Evolutionary conservation across 768 basidiomycete genomes (phyloP), one percentile per base, ranked within the genome.

Genomic region (Xanthoconium purpureum): DNA sequence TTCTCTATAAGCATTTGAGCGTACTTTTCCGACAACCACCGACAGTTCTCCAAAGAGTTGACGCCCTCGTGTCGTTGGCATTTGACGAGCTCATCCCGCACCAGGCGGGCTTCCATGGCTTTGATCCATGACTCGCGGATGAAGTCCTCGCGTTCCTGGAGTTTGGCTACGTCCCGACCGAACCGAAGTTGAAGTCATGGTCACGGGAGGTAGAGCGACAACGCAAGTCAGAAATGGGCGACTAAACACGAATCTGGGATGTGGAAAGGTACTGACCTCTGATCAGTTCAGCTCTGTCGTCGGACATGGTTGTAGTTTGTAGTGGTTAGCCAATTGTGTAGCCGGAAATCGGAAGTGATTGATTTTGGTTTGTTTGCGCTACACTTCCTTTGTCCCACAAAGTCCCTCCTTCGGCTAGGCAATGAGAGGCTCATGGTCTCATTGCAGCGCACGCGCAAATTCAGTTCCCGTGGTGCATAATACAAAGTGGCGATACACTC

Each of bases 81-180:
- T 73, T 91, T 94, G 55, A 84, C 80, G 52, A 98, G 83, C 71
- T 95, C 91, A 55, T 91, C 88, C 58, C 85, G 85, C 46, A 97
- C 92, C 56, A 98, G 78, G 47, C 90, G 85, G 33, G 85, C 84
- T 73, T 97, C 94, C 94, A 98, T 96, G 20, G 91, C 87, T 63
- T 86, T 88, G 33, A 97, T 82, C 95, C 95, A 98, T 49, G 91
- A 90, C 75, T 98, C 94, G 50, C 90, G 85, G 67, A 98, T 78
- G 72, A 82, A 77, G 45, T 83, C 75, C 58, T 96, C 93, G 39
- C 90, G 87, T 63, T 80, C 81, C 63, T 82, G 74, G 49, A 89
- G 72, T 69, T 81, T 84, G 17, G 80, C 89, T 91, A 52, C 12
- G 38, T 47, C 32, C 52, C 33, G 13, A 50, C 13, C 46, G 12